Percentiles rank a stretch among this genome's conserved stretches.
Evolutionary conservation across 164 flowering plant species (phyloP).

Genomic region (Nelumbo lutea): DNA sequence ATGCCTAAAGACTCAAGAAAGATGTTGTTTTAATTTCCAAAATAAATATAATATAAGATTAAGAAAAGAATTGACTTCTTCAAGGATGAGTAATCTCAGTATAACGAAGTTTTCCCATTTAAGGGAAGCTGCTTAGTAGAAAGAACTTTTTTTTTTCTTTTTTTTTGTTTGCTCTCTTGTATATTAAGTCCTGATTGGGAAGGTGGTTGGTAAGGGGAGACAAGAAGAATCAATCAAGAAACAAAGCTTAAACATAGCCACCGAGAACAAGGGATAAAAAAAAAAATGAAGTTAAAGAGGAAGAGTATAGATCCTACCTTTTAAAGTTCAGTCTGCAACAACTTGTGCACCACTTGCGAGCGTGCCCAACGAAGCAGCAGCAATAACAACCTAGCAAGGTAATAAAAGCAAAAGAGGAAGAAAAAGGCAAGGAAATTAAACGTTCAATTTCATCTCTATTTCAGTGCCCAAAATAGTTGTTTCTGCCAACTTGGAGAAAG

Average conservation of each 20-base stretch:
- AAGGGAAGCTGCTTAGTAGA: slow-evolving; percentile 8
- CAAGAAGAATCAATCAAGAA: slow-evolving; percentile 3
- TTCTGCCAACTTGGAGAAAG: not conserved
- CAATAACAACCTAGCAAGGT: slow-evolving; percentile 39
- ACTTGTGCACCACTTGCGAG: slow-evolving; percentile 31
- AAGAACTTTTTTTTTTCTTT: too few species aligned
- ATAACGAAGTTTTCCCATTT: slow-evolving; percentile 5
- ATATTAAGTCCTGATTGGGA: slow-evolving; percentile 1
- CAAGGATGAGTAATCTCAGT: slow-evolving; percentile 8
- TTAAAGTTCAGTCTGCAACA: slow-evolving; percentile 20
- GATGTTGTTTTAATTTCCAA: not conserved
- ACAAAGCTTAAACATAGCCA: not conserved
- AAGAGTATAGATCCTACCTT: slow-evolving; percentile 28
- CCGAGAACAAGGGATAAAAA: slow-evolving; percentile 2
- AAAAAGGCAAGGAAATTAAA: slow-evolving; percentile 7
- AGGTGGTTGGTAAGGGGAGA: not conserved
- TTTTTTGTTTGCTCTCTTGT: too few species aligned
- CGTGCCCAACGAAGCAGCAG: slow-evolving; percentile 46
- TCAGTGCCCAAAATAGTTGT: slow-evolving; percentile 8
- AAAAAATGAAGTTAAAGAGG: not conserved
- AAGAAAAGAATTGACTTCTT: not conserved
- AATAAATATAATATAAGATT: not conserved
- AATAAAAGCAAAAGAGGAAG: slow-evolving; percentile 16
- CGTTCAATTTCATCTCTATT: slow-evolving; percentile 14
- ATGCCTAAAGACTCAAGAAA: too few species aligned